Conservation (phyloP, 768 basidiomycete genomes). For the Mycena galopus region DNA sequence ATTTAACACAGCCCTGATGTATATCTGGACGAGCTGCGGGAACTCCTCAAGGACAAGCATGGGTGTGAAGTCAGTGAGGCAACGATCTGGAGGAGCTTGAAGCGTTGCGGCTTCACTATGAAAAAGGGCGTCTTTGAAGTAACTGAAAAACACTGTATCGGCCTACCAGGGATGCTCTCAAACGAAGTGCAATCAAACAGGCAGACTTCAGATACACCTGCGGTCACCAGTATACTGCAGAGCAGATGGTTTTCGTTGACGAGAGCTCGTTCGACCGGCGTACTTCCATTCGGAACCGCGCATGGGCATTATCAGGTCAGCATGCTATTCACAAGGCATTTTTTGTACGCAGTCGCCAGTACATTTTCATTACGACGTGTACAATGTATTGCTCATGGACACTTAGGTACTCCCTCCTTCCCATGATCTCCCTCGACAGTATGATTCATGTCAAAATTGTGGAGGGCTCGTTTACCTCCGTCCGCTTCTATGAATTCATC, state of each 20-base stretch:
- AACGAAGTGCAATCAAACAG: not conserved
- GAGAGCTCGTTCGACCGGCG: slow-evolving; percentile 48
- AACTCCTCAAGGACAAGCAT: slow-evolving; percentile 29
- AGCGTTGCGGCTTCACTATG: too few relatives aligned
- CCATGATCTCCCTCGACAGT: slow-evolving; percentile 51
- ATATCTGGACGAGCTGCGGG: slow-evolving; percentile 38
- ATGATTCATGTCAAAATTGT: slow-evolving; percentile 40
- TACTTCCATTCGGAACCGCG: slow-evolving; percentile 37
- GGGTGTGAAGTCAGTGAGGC: slow-evolving; percentile 26
- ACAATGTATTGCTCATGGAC: too few relatives aligned
- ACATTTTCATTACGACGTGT: not conserved
- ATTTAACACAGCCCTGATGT: slow-evolving; percentile 41
- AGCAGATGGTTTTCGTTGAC: slow-evolving; percentile 48
- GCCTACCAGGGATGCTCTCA: slow-evolving; percentile 8
- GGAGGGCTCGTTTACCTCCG: slow-evolving; percentile 42
- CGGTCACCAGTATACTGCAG: slow-evolving; percentile 27
- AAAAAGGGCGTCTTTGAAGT: slow-evolving; percentile 13
- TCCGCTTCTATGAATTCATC: slow-evolving; percentile 48
- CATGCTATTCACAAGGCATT: slow-evolving; percentile 40
- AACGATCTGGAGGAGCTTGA: slow-evolving; percentile 37
- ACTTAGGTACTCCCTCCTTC: slow-evolving; percentile 50
- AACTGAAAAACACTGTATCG: not conserved
- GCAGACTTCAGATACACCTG: slow-evolving; percentile 13
- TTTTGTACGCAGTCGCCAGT: slow-evolving; percentile 46
- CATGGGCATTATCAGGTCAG: slow-evolving; percentile 44